Evolutionary conservation across 805 yeast species (phyloP).

Genomic region (Kodamaea neixiangensis): DNA sequence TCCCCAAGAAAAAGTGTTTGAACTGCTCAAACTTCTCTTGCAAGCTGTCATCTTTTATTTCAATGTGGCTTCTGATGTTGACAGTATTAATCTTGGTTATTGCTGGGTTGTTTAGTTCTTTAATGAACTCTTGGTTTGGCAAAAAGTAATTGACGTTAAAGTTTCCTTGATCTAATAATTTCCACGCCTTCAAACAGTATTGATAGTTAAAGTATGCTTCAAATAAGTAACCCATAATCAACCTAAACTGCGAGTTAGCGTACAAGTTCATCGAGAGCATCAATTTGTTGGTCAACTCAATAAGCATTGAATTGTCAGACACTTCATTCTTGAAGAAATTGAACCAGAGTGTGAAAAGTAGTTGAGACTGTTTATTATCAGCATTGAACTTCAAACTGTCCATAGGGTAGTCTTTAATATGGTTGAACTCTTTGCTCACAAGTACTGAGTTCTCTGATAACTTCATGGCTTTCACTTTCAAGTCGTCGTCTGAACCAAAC

Average conservation of each 20-base stretch:
- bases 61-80: background rate
- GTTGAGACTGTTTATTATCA: background rate
- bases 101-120: background rate
- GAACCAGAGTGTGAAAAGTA: conserved; percentile 7
- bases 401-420: background rate
- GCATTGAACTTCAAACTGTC: conserved; percentile 5
- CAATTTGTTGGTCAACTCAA: conserved; percentile 11
- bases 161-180: background rate
- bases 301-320: conserved; percentile 13
- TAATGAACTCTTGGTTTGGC: background rate
- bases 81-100: background rate
- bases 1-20: background rate
- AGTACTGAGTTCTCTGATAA: conserved; percentile 4
- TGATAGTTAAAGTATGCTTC: conserved; percentile 14
- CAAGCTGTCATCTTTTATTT: background rate
- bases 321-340: conserved; percentile 19
- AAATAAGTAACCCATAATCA: conserved; percentile 17
- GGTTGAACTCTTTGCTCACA: background rate
- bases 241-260: conserved; percentile 7
- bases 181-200: background rate
- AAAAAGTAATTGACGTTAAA: background rate
- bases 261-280: conserved; percentile 13
- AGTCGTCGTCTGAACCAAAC: conserved; percentile 6
- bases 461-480: conserved; percentile 19
- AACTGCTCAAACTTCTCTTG: conserved; percentile 4